Percentiles rank a stretch among this genome's conserved stretches.
Conservation (phyloP, 805 yeast genomes). For the Saitoella complicata region DNA sequence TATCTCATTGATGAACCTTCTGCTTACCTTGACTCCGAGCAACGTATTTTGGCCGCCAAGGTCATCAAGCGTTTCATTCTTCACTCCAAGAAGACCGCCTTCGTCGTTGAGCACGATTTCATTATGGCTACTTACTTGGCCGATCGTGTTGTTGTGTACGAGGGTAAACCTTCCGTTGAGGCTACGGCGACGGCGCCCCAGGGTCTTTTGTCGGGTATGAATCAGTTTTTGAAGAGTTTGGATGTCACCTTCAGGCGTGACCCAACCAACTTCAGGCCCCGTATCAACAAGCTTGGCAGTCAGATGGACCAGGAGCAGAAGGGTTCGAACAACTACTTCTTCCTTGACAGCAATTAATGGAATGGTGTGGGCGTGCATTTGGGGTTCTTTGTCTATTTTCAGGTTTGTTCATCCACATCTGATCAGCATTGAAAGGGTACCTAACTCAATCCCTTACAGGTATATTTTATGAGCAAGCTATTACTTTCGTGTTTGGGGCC, state of each 20-base stretch:
- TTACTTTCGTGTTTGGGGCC: too few species aligned
- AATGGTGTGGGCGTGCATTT: too few species aligned
- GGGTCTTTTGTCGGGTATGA: conserved; percentile 90
- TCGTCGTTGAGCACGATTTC: conserved; percentile 98
- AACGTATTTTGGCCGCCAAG: conserved; percentile 97
- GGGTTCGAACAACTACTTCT: conserved; percentile 81
- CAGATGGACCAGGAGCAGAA: conserved; percentile 98
- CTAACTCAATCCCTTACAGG: too few species aligned
- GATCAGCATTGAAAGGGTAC: too few species aligned
- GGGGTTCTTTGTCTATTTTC: too few species aligned
- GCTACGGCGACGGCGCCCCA: conserved; percentile 84
- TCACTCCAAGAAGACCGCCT: conserved; percentile 97
- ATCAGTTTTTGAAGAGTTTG: conserved; percentile 88
- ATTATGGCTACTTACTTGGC: conserved; percentile 99
- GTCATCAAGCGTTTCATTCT: conserved; percentile 92
- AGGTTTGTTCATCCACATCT: too few species aligned
- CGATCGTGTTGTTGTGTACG: conserved; percentile 95
- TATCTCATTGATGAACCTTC: conserved; percentile 97
- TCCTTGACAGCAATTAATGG: conserved; percentile 40
- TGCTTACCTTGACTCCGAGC: conserved; percentile 97
- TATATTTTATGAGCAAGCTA: too few species aligned
- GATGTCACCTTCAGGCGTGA: conserved; percentile 98
- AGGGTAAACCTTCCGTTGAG: conserved; percentile 78
- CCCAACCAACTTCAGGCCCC: conserved; percentile 94
- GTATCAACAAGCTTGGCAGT: conserved; percentile 93